phyloP scores from a whole-genome alignment of 2,329 filamentous ascomycete genomes.

The Fusarium sp. region DNA sequence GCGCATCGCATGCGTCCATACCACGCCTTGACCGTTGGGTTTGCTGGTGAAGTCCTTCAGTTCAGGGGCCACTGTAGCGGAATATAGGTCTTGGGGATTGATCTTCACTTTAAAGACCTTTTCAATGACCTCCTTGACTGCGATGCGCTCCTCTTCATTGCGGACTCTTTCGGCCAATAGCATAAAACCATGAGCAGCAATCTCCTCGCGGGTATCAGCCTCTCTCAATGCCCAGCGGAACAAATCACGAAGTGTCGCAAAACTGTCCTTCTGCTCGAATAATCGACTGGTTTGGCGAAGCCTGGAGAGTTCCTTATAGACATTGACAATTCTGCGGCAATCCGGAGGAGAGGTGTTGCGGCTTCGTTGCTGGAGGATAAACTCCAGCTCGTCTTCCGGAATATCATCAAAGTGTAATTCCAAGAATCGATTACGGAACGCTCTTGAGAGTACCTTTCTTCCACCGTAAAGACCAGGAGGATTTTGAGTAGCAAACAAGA shows the following conservation, averaged over 20 bases:
- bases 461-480: conserved; percentile 95
- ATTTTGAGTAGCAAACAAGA: conserved; percentile 98
- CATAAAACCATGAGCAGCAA: conserved; percentile 95
- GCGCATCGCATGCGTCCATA: conserved; percentile 97
- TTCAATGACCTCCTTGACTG: conserved; percentile 89
- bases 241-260: conserved; percentile 93
- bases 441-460: conserved; percentile 89
- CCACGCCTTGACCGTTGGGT: conserved; percentile 70
- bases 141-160: conserved; percentile 84
- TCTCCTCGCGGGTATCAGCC: conserved; percentile 85
- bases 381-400: conserved; percentile 90
- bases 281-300: conserved; percentile 89
- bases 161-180: conserved; percentile 92
- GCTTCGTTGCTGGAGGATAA: conserved; percentile 88
- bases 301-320: conserved; percentile 91
- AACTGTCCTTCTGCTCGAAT: conserved; percentile 97
- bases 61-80: conserved; percentile 64
- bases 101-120: conserved; percentile 88
- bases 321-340: conserved; percentile 87
- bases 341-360: conserved; percentile 89
- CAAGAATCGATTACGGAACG: conserved; percentile 95
- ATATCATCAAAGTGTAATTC: conserved; percentile 99
- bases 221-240: conserved; percentile 93
- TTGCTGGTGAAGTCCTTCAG: conserved; percentile 58
- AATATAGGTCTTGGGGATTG: conserved; percentile 78